Base-by-base conservation (phyloP, 1,284 basidiomycete species). In the Leccinum angustisporum region DNA sequence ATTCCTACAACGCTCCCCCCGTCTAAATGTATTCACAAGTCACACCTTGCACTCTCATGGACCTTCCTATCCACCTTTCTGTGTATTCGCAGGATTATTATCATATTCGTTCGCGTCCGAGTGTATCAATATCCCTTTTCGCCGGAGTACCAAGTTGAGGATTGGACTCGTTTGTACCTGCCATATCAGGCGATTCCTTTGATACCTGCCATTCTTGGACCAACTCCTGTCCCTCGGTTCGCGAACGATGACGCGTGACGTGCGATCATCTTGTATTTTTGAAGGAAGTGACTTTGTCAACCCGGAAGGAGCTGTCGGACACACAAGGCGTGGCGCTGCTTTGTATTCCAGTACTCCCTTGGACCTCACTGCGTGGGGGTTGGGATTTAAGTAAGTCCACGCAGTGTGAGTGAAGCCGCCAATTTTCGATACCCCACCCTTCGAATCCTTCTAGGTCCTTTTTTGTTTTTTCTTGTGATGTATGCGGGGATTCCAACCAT, bases 391-490 rank as follows among this genome's bases (percentile, higher is more conserved):
- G 61, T 55, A 60, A 30, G 43, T 46, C 30, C 40, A 27, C 31
- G 52, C 9, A 6, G n/a, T 55, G 18, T 36, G 48, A 58, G 33
- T 51, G 34, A 27, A 53, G 30, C 54, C 14, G 38, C 36, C 21
- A 60, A 21, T 31, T 58, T 56, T 61, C 46, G 54, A 65, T 67
- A 54, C 53, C 48, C 27, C 27, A 9, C 56, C 56, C 53, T 13
- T 64, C 65, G 59, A 27, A 57, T 66, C 51, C 34, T 63, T 64
- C 56, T 34, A n/a, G 33, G 50, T 46, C 57, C 56, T 57, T 54
- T 36, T 51, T n/a, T n/a, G n/a, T n/a, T n/a, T n/a, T n/a, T n/a
- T n/a, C n/a, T 58, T 50, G 46, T 27, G 59, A 87, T 87, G 85
- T 77, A 77, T 58, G 67, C 76, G 58, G 80, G 80, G 68, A 72